Evolutionary conservation across 1,284 basidiomycete genomes (phyloP).

Genomic region (Sporisorium reilianum): DNA sequence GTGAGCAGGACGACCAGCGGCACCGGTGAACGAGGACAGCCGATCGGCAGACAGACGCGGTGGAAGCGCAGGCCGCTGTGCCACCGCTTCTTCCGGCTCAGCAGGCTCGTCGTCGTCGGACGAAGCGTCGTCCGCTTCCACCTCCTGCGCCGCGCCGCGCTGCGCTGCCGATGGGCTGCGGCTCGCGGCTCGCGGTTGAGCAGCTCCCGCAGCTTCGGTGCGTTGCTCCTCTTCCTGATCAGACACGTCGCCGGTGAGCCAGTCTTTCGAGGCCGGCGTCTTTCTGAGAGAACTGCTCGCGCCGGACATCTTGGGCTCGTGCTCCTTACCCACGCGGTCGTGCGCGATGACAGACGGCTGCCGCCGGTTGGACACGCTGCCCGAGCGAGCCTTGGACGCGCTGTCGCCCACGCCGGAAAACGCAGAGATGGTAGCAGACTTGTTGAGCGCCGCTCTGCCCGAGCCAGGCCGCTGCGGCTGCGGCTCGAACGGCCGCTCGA

Average conservation of each 20-base stretch:
- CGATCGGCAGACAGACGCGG: conserved; percentile 29
- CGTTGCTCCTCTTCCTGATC: conserved; percentile 24
- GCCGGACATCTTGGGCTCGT: not conserved
- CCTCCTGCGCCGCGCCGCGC: conserved; percentile 14
- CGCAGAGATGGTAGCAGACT: conserved; percentile 29
- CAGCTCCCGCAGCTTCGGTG: conserved; percentile 10
- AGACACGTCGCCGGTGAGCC: conserved; percentile 44
- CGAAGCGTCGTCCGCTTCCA: conserved; percentile 30
- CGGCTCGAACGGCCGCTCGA: conserved; percentile 41
- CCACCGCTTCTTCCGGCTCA: conserved; percentile 29
- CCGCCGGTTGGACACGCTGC: conserved; percentile 31
- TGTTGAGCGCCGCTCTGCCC: conserved; percentile 11
- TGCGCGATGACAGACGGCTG: conserved; percentile 32
- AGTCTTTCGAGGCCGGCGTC: conserved; percentile 26
- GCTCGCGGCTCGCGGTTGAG: conserved; percentile 1
- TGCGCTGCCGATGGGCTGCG: not conserved
- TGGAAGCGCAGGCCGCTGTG: conserved; percentile 25
- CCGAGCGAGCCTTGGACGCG: conserved; percentile 11
- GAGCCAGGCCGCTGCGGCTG: conserved; percentile 22
- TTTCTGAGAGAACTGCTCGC: conserved; percentile 4
- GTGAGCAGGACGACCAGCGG: not conserved
- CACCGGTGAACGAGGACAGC: conserved; percentile 10
- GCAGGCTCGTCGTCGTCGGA: conserved; percentile 35
- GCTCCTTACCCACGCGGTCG: conserved; percentile 13
- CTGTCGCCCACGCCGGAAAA: conserved; percentile 12